phyloP scores from a whole-genome alignment of 2,329 filamentous ascomycete species.

The Gliomastix tumulicola region DNA sequence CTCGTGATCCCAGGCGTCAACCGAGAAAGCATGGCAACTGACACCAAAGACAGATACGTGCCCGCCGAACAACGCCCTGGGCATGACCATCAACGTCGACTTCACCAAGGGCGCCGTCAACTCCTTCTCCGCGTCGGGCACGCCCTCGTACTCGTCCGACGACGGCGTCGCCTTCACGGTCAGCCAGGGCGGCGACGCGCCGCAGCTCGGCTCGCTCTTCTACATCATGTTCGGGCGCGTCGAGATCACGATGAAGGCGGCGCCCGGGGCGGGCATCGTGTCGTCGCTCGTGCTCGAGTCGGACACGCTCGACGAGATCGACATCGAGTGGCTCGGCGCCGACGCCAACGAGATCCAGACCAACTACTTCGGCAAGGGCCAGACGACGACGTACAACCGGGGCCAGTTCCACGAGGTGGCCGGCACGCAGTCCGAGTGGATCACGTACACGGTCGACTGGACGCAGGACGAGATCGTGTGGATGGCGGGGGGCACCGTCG shows the following conservation, averaged over 20 bases:
- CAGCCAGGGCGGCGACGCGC: slow-evolving; percentile 69
- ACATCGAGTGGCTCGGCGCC: slow-evolving; percentile 91
- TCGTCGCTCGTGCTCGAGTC: slow-evolving; percentile 88
- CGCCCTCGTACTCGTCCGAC: slow-evolving; percentile 59
- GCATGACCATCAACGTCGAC: slow-evolving; percentile 75
- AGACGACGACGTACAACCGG: slow-evolving; percentile 78
- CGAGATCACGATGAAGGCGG: slow-evolving; percentile 77
- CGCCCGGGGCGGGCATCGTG: slow-evolving; percentile 85
- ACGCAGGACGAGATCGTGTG: slow-evolving; percentile 78
- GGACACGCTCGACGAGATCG: slow-evolving; percentile 90
- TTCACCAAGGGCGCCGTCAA: slow-evolving; percentile 73
- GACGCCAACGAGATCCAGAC: slow-evolving; percentile 74
- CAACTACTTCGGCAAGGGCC: slow-evolving; percentile 95
- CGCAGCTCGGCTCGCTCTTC: slow-evolving; percentile 82
- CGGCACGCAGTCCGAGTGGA: slow-evolving; percentile 67
- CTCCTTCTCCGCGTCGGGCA: slow-evolving; percentile 67
- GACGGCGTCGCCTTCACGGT: slow-evolving; percentile 82
- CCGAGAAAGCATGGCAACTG: too few relatives aligned
- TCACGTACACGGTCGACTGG: slow-evolving; percentile 92
- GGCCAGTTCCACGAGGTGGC: slow-evolving; percentile 67
- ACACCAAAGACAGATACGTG: slow-evolving; percentile 47
- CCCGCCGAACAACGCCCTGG: slow-evolving; percentile 71
- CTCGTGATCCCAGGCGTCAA: too few relatives aligned
- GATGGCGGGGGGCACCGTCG: slow-evolving; percentile 70
- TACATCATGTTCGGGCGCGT: slow-evolving; percentile 99